Percentiles rank a stretch among this genome's conserved stretches.
Evolutionary conservation across 345 rosid species (phyloP).

Genomic region (Rhodamnia rubescens): DNA sequence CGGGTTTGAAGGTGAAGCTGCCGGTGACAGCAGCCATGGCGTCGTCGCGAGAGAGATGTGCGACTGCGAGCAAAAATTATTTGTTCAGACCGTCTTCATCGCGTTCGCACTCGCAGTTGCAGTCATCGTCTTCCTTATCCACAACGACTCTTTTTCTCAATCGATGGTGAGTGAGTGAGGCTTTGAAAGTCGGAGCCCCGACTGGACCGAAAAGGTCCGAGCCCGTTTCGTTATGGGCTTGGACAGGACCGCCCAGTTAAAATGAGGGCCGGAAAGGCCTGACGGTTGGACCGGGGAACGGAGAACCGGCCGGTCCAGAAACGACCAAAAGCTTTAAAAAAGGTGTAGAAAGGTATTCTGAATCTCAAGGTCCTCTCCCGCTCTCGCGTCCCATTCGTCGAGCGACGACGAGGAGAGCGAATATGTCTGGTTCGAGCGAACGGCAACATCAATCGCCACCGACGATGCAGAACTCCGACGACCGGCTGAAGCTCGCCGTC

Average conservation of each 20-base stretch:
- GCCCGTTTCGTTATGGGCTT: neutral
- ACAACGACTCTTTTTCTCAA: neutral
- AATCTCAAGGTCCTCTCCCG: neutral
- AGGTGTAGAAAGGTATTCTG: neutral
- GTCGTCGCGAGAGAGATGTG: neutral
- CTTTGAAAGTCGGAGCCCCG: neutral
- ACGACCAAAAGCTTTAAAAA: neutral
- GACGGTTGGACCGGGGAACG: neutral
- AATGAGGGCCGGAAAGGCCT: neutral
- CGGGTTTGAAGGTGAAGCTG: conserved; percentile 26
- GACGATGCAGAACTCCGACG: conserved; percentile 9
- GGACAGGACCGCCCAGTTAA: neutral
- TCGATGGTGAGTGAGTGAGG: too few relatives aligned
- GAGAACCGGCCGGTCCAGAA: neutral
- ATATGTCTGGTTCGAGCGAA: neutral
- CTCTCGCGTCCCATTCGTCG: neutral
- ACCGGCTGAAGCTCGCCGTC: conserved; percentile 48
- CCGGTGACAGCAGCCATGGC: conserved; percentile 70
- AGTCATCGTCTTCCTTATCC: neutral
- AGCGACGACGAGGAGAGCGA: neutral
- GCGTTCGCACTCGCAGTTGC: neutral
- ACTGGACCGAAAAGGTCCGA: neutral
- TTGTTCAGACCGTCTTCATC: neutral
- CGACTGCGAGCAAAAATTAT: neutral
- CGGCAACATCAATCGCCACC: neutral